These are phyloP conservation scores for Malania oleifera DNA, from an alignment of 164 flowering plant genomes.

Conservation along the genomic window DNA sequence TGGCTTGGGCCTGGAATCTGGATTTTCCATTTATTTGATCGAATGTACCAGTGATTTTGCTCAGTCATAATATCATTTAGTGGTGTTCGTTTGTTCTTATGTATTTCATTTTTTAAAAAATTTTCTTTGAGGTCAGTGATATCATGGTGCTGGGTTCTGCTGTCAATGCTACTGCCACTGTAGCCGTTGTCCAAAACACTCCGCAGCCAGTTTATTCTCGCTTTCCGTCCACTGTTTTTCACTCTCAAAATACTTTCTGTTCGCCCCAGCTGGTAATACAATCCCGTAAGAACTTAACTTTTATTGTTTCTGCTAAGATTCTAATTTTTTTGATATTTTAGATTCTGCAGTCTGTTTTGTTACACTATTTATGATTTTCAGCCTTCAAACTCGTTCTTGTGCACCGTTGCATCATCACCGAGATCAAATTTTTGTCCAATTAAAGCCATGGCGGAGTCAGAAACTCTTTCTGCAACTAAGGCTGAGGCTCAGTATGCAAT, in stretches of 20 bases:
- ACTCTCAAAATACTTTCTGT: background rate
- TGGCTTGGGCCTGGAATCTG: too few species aligned
- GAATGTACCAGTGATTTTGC: too few species aligned
- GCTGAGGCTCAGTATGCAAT: constrained; percentile 12
- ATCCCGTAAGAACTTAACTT: too few species aligned
- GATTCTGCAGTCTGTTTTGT: background rate
- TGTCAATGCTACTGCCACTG: background rate
- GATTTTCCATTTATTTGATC: too few species aligned
- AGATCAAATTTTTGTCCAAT: constrained; percentile 13
- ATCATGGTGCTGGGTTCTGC: background rate
- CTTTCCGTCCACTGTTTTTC: background rate
- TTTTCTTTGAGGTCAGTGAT: background rate
- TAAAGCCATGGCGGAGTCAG: constrained; percentile 32
- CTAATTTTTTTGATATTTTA: background rate
- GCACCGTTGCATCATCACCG: constrained; percentile 11
- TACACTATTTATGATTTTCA: background rate
- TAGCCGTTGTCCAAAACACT: background rate
- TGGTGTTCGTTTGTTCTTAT: too few species aligned
- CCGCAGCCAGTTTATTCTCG: background rate
- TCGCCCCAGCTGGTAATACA: too few species aligned
- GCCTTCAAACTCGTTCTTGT: constrained; percentile 10
- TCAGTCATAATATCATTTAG: too few species aligned
- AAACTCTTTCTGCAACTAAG: constrained; percentile 14
- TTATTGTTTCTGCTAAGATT: too few species aligned
- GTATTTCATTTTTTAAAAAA: too few species aligned